Conservation (phyloP, 2,329 filamentous ascomycete species). For the Scytalidium lignicola region DNA sequence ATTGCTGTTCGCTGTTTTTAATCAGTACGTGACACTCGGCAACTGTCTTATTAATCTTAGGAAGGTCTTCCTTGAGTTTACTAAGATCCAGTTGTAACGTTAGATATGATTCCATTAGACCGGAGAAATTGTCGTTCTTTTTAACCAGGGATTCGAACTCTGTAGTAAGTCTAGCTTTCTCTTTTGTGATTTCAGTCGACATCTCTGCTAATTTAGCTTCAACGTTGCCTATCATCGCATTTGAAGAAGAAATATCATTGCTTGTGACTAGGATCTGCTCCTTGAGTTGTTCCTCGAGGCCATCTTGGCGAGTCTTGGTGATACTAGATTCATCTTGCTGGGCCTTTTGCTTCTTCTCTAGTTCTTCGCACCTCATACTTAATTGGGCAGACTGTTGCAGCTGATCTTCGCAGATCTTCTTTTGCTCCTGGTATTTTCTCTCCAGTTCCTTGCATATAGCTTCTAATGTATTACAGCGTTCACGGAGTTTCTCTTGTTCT, state of each 20-base stretch:
- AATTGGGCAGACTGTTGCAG: constrained; percentile 4
- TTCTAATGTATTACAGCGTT: constrained; percentile 4
- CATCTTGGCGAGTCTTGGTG: not conserved
- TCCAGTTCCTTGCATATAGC: constrained; percentile 5
- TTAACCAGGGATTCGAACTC: not conserved
- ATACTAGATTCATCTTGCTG: not conserved
- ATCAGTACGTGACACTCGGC: not conserved
- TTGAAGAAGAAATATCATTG: not conserved
- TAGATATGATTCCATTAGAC: not conserved
- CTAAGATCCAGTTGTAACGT: not conserved
- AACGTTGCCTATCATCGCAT: not conserved
- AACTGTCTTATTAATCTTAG: not conserved
- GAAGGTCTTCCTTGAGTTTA: not conserved
- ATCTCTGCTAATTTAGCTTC: not conserved
- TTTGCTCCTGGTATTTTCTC: constrained; percentile 5
- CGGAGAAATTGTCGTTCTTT: not conserved
- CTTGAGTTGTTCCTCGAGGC: not conserved
- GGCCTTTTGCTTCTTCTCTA: constrained; percentile 3
- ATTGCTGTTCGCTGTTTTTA: not conserved
- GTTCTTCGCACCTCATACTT: constrained; percentile 7
- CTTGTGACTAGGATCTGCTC: not conserved
- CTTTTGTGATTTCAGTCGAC: not conserved
- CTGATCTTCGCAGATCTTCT: constrained; percentile 6
- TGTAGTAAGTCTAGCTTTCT: not conserved
- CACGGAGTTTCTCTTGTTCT: constrained; percentile 1